Evolutionary conservation across 495 filamentous ascomycete genomes (phyloP).

Genomic region (Chaetomium cochliodes): DNA sequence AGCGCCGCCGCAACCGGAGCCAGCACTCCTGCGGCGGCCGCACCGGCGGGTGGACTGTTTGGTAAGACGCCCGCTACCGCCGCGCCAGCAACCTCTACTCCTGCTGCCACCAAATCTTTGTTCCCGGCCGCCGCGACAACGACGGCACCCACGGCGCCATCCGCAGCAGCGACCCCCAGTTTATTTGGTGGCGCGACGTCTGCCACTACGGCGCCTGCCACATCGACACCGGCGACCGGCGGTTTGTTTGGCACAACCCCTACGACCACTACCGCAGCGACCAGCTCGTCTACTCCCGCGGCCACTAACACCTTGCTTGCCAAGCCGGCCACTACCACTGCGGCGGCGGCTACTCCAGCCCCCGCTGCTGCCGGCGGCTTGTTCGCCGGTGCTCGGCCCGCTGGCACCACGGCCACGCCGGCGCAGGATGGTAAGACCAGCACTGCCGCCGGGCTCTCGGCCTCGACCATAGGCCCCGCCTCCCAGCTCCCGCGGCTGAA

Average conservation of each 20-base stretch:
- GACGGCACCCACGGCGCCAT: conserved; percentile 21
- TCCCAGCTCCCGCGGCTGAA: conserved; percentile 87
- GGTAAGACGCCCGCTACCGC: conserved; percentile 15
- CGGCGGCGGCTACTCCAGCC: conserved; percentile 20
- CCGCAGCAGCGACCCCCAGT: conserved; percentile 24
- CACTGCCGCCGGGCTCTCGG: conserved; percentile 49
- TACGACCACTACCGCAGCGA: conserved; percentile 16
- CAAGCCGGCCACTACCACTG: conserved; percentile 18
- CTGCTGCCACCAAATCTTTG: conserved; percentile 24
- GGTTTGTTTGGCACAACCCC: conserved; percentile 21
- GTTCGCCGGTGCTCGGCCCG: conserved; percentile 32
- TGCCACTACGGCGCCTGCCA: conserved; percentile 2
- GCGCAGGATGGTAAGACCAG: conserved; percentile 29
- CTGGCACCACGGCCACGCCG: conserved; percentile 25
- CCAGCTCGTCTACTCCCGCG: conserved; percentile 14
- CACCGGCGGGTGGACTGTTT: conserved; percentile 12
- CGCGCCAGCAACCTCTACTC: conserved; percentile 26
- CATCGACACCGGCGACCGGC: background rate
- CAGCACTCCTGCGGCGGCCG: conserved; percentile 13
- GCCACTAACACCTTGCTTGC: conserved; percentile 23
- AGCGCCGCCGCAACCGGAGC: conserved; percentile 1
- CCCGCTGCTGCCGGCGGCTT: conserved; percentile 27
- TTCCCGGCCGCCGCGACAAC: conserved; percentile 13
- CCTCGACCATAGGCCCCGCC: conserved; percentile 73
- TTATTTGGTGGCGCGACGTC: conserved; percentile 25